Evolutionary conservation across 352 stramenopile species (phyloP), one percentile per base, ranked within the genome.

Genomic region (Phytopythium vexans): DNA sequence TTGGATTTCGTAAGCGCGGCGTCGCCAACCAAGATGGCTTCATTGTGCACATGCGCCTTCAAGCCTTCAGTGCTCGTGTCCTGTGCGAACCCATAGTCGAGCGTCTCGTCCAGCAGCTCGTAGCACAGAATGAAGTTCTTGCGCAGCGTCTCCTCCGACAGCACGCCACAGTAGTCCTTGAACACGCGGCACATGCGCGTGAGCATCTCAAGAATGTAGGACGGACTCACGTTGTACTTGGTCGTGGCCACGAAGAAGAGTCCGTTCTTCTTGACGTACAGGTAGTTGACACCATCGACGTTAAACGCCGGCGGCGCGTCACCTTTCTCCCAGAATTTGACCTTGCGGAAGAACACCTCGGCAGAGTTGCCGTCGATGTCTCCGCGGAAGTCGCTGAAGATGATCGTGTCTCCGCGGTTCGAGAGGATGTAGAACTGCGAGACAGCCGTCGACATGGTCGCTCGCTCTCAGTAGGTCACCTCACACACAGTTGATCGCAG

Each of bases 111-210:
- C 41, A 99, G 79, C 41, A 99, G 78, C 74, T 99, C 97, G 69
- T 99, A 99, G 58, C 98, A 94, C 40, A 99, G 68, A 58, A 99
- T 98, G 62, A 99, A 99, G 73, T 99, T 99, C 86, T 99, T 99
- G 40, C 97, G 87, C 63, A 99, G 95, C n/a, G 95, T 96, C 72
- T 99, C 96, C 62, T 98, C 97, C 33, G 90, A 98, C 16, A 99
- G 74, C 35, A 98, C 96, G 33, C 97, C 97, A 70, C 97, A 99
- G 70, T 99, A 99, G 81, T 99, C 97, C 77, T 99, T 99, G 70
- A 99, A 99, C 38, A 99, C 94, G 66, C 97, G 97, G 44, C 86
- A 89, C 3, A 97, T 71, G 0, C 92, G 79, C 59, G 90, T 96
- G 49, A 98, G 84, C 49, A 99, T 79, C 86, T 99, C 96, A 15